A percentile compares a stretch with the other conserved stretches of the same genome.
Evolutionary conservation across 345 rosid species (phyloP).

Genomic region (Rhodamnia rubescens): DNA sequence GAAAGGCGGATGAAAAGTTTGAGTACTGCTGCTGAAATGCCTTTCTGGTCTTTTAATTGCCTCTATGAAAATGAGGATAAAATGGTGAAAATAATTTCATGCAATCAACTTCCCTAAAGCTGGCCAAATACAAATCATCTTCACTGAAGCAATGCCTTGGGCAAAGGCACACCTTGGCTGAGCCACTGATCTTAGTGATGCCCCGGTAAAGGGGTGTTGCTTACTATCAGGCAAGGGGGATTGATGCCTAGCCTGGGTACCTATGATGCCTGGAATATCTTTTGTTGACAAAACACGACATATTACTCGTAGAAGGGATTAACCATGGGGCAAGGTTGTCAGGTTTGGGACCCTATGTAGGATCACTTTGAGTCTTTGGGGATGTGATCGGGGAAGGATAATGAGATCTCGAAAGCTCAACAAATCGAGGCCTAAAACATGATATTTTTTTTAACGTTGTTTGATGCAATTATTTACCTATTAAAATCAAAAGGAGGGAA

Average conservation of each 20-base stretch:
- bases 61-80: not conserved
- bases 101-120: not conserved
- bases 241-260: not conserved
- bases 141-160: not conserved
- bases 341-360: not conserved
- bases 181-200: not conserved
- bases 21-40: not conserved
- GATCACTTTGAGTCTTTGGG: not conserved
- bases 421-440: not conserved
- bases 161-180: not conserved
- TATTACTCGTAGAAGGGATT: not conserved
- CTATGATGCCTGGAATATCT: not conserved
- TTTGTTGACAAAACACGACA: not conserved
- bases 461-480: not conserved
- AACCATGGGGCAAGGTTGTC: not conserved
- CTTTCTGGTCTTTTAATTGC: not conserved
- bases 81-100: not conserved
- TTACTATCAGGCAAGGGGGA: not conserved
- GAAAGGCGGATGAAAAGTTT: not conserved
- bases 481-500: not conserved
- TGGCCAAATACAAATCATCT: not conserved
- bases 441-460: not conserved
- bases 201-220: not conserved
- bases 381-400: not conserved
- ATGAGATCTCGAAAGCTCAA: not conserved